These are phyloP conservation scores for Monilinia polystroma DNA, from an alignment of 2,329 filamentous ascomycete genomes.

Conservation along the genomic window DNA sequence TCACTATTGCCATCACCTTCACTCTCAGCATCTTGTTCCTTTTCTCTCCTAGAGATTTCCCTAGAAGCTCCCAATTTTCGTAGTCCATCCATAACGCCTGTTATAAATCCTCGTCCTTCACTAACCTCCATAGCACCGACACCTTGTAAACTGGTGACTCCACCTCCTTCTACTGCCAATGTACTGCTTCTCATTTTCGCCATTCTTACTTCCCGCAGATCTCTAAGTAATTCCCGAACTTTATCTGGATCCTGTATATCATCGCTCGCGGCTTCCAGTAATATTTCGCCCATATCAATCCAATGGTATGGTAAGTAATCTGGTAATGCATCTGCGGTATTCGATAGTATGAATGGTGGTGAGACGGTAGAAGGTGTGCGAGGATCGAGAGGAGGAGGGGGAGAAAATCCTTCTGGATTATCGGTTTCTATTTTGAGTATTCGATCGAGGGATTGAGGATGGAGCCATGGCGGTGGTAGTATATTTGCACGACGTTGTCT, in stretches of 20 bases:
- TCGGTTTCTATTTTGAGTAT: constrained; percentile 80
- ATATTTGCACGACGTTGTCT: constrained; percentile 94
- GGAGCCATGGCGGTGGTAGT: constrained; percentile 84
- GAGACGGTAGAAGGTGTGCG: constrained; percentile 48
- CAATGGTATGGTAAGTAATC: constrained; percentile 88
- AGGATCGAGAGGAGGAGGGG: constrained; percentile 67
- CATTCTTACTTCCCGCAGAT: constrained; percentile 82
- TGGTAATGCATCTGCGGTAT: constrained; percentile 65
- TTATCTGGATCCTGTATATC: constrained; percentile 74
- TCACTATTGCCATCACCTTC: constrained; percentile 58
- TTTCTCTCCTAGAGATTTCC: constrained; percentile 74
- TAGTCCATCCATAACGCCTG: constrained; percentile 83
- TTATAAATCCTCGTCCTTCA: constrained; percentile 80
- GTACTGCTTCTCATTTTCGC: constrained; percentile 82
- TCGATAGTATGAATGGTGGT: constrained; percentile 77
- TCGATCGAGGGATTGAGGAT: constrained; percentile 68
- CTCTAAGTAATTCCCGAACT: constrained; percentile 72
- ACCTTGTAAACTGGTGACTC: constrained; percentile 67
- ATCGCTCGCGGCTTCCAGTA: constrained; percentile 81
- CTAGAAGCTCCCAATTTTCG: constrained; percentile 78
- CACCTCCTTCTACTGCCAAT: constrained; percentile 69
- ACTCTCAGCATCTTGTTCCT: constrained; percentile 65
- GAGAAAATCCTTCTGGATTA: constrained; percentile 71
- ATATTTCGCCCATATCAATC: constrained; percentile 84
- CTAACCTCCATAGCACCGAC: constrained; percentile 92